Percentiles rank a stretch among this genome's conserved stretches.
Conservation (phyloP, 148 eudicot genomes). For the Agrostemma githago region DNA sequence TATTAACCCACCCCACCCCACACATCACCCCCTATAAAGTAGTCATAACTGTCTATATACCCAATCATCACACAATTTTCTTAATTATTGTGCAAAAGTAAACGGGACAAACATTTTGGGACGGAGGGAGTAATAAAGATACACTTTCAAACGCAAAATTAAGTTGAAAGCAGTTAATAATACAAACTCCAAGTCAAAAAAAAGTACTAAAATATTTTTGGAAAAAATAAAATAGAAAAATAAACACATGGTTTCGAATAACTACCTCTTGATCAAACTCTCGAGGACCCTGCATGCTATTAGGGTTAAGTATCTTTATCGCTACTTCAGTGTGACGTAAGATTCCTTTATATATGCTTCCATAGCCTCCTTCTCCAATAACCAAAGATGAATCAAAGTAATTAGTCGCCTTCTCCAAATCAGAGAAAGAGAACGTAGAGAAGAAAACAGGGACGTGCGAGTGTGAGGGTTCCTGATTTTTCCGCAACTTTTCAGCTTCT, state of each 20-base stretch:
- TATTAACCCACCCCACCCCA: too few species aligned
- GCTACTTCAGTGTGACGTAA: conserved; percentile 75
- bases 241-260: background rate
- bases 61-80: too few species aligned
- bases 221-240: background rate
- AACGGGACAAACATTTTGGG: too few species aligned
- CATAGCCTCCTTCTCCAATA: conserved; percentile 78
- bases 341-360: conserved; percentile 51
- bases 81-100: too few species aligned
- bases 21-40: too few species aligned
- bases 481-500: conserved; percentile 42
- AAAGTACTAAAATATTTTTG: too few species aligned
- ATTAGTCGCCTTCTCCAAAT: conserved; percentile 61
- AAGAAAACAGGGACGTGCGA: conserved; percentile 36
- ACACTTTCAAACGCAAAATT: too few species aligned
- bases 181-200: too few species aligned
- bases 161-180: too few species aligned
- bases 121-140: too few species aligned
- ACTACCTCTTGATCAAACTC: conserved; percentile 82
- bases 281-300: conserved; percentile 50
- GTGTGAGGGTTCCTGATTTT: conserved; percentile 31
- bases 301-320: conserved; percentile 50
- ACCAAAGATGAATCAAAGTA: conserved; percentile 46
- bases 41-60: too few species aligned
- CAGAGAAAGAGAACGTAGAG: conserved; percentile 50